Evolutionary conservation across 2,329 filamentous ascomycete species (phyloP).

Genomic region (Cercospora canescens): DNA sequence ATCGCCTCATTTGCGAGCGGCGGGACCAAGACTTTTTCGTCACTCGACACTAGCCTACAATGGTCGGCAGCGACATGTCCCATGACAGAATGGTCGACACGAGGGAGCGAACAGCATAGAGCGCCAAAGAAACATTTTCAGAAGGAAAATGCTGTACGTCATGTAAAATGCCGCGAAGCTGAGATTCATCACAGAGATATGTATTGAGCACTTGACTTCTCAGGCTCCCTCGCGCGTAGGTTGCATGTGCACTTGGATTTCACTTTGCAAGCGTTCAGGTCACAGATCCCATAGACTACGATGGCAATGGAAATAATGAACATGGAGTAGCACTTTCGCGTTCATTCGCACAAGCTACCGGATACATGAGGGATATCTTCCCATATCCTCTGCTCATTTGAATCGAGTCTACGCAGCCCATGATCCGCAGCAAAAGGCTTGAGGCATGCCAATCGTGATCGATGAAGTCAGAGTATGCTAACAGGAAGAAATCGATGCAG

Average conservation of each 20-base stretch:
- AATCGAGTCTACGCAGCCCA: background rate
- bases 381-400: background rate
- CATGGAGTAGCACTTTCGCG: background rate
- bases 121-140: background rate
- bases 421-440: background rate
- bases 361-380: background rate
- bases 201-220: background rate
- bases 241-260: too few relatives aligned
- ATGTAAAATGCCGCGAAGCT: background rate
- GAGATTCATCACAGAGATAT: background rate
- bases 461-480: too few relatives aligned
- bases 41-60: background rate
- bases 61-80: background rate
- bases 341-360: background rate
- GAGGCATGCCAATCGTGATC: background rate
- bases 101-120: background rate
- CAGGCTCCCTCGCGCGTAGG: background rate
- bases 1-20: background rate
- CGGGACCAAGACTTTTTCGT: background rate
- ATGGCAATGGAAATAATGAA: too few relatives aligned
- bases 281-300: too few relatives aligned
- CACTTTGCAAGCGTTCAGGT: too few relatives aligned
- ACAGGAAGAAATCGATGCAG: too few relatives aligned
- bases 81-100: background rate
- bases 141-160: background rate